Base-by-base conservation (phyloP, 2,329 filamentous ascomycete genomes). In the Microsporum ferrugineum region DNA sequence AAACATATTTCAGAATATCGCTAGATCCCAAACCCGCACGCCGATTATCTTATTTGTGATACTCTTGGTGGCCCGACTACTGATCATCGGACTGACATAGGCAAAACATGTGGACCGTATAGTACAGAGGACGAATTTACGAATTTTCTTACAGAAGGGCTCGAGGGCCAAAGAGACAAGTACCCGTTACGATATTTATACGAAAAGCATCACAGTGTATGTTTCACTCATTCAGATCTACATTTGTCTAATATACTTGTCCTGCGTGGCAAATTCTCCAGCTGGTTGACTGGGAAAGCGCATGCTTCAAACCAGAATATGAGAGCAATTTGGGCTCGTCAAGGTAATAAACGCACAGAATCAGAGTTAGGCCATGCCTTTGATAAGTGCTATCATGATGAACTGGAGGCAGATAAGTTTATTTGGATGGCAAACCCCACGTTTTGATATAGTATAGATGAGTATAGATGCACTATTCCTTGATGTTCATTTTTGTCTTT, bases 251-350 rank as follows among this genome's bases (percentile, higher is more conserved):
- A 65, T 49, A 27, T 63, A 4, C 27, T 63, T n/a, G 12, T 65
- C 45, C 10, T 61, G 14, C 23, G 41, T 8, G 62, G 61, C 5
- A 51, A 47, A 12, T 51, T 65, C 7, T 61, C 53, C 12, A 60
- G 61, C 29, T 65, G 3, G 36, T 65, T 57, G 63, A 63, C 43
- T 63, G 60, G 61, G 61, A 65, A 45, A 59, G 59, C 55, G 58
- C 63, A 34, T 58, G 63, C 0, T 65, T 63, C 23, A 61, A 58
- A 14, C 63, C 60, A 2, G 63, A 65, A 41, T 63, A 61, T 43
- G 3, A 45, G 57, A 34, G 55, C 38, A 4, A 17, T 65, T 47
- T 63, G 62, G 57, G 1, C 45, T 5, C 59, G 57, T 45, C 45
- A 49, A 29, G 56, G 62, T 17, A 29, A 17, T 7, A 14, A 27